These are phyloP conservation scores for Citrullus amarus DNA, from an alignment of 306 rosid species.

Conservation along the genomic window DNA sequence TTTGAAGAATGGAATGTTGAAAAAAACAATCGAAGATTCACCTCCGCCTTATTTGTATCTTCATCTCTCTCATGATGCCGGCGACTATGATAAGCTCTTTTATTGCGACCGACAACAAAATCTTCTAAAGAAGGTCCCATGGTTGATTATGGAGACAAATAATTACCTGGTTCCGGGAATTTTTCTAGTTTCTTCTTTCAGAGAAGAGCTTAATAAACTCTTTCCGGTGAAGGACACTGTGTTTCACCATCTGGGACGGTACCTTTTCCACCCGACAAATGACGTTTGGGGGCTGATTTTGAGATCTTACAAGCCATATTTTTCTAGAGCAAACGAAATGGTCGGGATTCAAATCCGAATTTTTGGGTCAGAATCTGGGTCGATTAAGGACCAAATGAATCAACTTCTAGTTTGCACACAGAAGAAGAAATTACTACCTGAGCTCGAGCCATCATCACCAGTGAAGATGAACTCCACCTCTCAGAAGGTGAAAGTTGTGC, in stretches of 20 bases:
- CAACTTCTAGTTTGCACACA: constrained; percentile 2
- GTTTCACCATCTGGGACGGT: constrained; percentile 13
- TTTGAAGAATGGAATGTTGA: not conserved
- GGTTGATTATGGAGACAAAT: constrained; percentile 10
- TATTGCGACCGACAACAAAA: constrained; percentile 9
- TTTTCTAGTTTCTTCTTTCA: not conserved
- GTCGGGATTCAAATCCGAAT: constrained; percentile 9
- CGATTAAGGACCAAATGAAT: constrained; percentile 2
- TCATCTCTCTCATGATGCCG: constrained; percentile 8
- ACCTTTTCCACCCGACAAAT: constrained; percentile 10
- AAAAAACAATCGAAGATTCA: not conserved
- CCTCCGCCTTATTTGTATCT: not conserved
- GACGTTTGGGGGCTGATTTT: constrained; percentile 8
- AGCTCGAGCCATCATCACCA: constrained; percentile 2
- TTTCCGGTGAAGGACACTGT: constrained; percentile 11
- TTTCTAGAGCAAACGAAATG: constrained; percentile 1
- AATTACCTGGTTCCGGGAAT: constrained; percentile 8
- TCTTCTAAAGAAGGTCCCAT: not conserved
- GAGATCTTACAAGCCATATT: constrained; percentile 6
- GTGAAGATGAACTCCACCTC: constrained; percentile 5
- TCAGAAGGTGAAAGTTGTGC: constrained; percentile 33
- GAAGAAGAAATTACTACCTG: constrained; percentile 44
- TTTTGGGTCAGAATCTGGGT: constrained; percentile 3
- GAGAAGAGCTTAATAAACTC: not conserved
- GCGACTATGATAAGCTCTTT: constrained; percentile 5